A percentile compares a stretch with the other conserved stretches of the same genome.
Evolutionary conservation across 495 filamentous ascomycete genomes (phyloP).

Genomic region (Penicillium riverlandense): DNA sequence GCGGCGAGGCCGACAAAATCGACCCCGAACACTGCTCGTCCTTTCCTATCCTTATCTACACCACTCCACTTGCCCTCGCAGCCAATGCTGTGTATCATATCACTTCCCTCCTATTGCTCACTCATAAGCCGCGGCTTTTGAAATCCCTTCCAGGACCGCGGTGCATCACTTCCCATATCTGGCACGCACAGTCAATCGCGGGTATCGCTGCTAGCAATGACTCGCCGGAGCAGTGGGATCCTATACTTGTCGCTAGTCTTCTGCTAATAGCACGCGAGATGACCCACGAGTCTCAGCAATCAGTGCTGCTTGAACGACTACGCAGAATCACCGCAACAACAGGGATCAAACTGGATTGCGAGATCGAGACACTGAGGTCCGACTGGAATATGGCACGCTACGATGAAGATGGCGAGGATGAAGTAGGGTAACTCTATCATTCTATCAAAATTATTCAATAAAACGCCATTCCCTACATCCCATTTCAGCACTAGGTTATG

Average conservation of each 20-base stretch:
- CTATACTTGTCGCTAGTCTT: slow-evolving; percentile 14
- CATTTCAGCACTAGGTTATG: background rate
- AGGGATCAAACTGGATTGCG: slow-evolving; percentile 13
- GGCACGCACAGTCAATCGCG: slow-evolving; percentile 21
- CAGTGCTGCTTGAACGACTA: slow-evolving; percentile 8
- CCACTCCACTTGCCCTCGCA: slow-evolving; percentile 24
- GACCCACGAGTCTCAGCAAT: slow-evolving; percentile 20
- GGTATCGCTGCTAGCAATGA: slow-evolving; percentile 19
- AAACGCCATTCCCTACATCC: background rate
- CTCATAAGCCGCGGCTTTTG: slow-evolving; percentile 16
- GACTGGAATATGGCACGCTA: slow-evolving; percentile 15
- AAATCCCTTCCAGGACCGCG: slow-evolving; percentile 20
- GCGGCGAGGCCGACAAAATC: slow-evolving; percentile 17
- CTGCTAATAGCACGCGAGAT: slow-evolving; percentile 15
- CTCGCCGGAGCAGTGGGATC: slow-evolving; percentile 20
- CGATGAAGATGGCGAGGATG: slow-evolving; percentile 14
- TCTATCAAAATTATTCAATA: slow-evolving; percentile 2
- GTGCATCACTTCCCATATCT: slow-evolving; percentile 19
- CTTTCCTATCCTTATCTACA: slow-evolving; percentile 20
- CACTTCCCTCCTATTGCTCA: slow-evolving; percentile 14
- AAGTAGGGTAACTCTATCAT: slow-evolving; percentile 7
- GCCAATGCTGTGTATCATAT: slow-evolving; percentile 20
- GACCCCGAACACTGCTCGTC: slow-evolving; percentile 18
- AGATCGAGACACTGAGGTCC: slow-evolving; percentile 8
- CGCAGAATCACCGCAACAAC: slow-evolving; percentile 9